These are phyloP conservation scores for Nannizziopsis arthrosporioides DNA, from an alignment of 2,329 filamentous ascomycete species.

Conservation along the genomic window DNA sequence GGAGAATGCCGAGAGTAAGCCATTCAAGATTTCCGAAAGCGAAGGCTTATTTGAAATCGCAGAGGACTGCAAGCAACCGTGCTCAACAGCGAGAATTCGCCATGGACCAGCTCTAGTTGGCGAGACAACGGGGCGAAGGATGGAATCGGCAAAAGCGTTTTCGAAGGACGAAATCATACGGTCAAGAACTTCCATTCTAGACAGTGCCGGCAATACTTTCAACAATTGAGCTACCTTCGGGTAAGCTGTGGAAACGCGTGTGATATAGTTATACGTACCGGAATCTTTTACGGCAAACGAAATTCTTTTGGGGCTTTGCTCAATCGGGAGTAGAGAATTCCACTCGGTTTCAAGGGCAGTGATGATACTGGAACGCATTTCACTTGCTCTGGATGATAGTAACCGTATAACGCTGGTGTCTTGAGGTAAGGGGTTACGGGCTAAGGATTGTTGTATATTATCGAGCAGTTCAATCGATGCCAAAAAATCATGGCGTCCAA, in stretches of 20 bases:
- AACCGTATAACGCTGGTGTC: constrained; percentile 40
- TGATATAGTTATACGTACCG: constrained; percentile 31
- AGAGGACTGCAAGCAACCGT: constrained; percentile 22
- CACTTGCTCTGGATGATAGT: constrained; percentile 52
- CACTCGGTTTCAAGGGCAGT: constrained; percentile 59
- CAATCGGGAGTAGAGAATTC: constrained; percentile 54
- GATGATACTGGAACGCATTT: constrained; percentile 55
- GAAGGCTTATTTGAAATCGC: constrained; percentile 20
- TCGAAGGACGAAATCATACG: constrained; percentile 25
- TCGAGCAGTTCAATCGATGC: constrained; percentile 40
- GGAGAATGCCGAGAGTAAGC: constrained; percentile 36
- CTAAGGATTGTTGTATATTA: constrained; percentile 28
- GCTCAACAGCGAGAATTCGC: constrained; percentile 20
- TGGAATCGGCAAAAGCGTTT: constrained; percentile 22
- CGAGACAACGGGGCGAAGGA: constrained; percentile 27
- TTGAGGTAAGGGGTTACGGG: constrained; percentile 21
- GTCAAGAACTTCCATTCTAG: constrained; percentile 24
- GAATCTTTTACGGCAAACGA: constrained; percentile 44
- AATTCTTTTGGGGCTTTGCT: constrained; percentile 45
- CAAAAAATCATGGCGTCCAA: constrained; percentile 35
- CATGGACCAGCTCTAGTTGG: constrained; percentile 20
- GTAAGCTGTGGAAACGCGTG: neutral
- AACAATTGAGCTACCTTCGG: neutral
- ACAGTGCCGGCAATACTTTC: constrained; percentile 23
- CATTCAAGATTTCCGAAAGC: constrained; percentile 31